These are phyloP conservation scores for Trichoderma aggressivum DNA, from an alignment of 2,329 filamentous ascomycete genomes.

Conservation along the genomic window DNA sequence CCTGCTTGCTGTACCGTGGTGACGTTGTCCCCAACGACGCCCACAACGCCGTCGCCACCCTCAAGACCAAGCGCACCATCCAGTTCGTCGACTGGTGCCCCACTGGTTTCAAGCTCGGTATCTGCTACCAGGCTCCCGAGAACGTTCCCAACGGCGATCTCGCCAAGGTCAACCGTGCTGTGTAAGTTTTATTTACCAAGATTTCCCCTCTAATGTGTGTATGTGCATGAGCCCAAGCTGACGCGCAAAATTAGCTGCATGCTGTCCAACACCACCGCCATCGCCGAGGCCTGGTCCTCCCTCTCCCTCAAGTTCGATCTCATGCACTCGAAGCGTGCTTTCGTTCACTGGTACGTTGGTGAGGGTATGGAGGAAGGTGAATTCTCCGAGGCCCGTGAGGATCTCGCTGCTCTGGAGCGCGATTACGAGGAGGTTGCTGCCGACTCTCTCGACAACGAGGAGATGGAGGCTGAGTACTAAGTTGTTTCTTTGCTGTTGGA, in stretches of 20 bases:
- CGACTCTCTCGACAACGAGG: slow-evolving; percentile 86
- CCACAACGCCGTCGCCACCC: slow-evolving; percentile 84
- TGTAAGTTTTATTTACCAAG: slow-evolving; percentile 60
- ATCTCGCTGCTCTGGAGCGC: slow-evolving; percentile 93
- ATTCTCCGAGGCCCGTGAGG: slow-evolving; percentile 98
- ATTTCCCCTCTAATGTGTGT: background rate
- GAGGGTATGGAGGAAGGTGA: slow-evolving; percentile 99
- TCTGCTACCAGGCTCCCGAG: slow-evolving; percentile 98
- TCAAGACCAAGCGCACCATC: slow-evolving; percentile 99
- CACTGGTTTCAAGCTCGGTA: slow-evolving; percentile 99
- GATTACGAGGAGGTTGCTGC: slow-evolving; percentile 99
- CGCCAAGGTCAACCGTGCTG: slow-evolving; percentile 95
- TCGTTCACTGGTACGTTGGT: slow-evolving; percentile 99
- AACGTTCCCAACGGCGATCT: slow-evolving; percentile 95
- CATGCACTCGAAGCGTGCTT: slow-evolving; percentile 99
- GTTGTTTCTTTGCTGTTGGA: slow-evolving; percentile 20
- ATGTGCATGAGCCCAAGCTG: background rate
- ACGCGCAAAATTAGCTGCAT: slow-evolving; percentile 67
- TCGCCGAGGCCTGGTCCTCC: slow-evolving; percentile 95
- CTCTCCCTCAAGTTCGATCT: slow-evolving; percentile 98
- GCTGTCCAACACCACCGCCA: slow-evolving; percentile 98
- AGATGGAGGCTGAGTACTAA: slow-evolving; percentile 90
- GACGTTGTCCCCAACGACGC: slow-evolving; percentile 97
- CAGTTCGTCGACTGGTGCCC: slow-evolving; percentile 99
- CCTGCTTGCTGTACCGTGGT: slow-evolving; percentile 95